These are phyloP conservation scores for Corinectria fuckeliana DNA, from an alignment of 2,329 filamentous ascomycete species.

Conservation along the genomic window DNA sequence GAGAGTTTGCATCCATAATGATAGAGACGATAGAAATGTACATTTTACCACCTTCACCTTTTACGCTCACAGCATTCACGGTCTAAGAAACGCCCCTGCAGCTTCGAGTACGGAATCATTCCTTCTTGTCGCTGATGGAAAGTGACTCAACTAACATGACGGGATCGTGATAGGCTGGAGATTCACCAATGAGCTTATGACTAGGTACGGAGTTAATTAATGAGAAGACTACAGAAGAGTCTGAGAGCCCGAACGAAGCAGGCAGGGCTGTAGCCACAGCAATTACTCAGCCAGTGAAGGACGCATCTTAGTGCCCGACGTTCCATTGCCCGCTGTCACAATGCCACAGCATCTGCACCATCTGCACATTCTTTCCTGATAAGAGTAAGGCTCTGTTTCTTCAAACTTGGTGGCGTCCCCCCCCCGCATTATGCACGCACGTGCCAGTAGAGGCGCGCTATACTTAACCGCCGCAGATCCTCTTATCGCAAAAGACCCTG, in stretches of 20 bases:
- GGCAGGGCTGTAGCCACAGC: background rate
- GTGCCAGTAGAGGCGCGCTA: slow-evolving; percentile 15
- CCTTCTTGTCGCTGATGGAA: no score
- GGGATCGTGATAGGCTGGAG: background rate
- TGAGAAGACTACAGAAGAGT: background rate
- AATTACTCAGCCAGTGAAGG: no score
- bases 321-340: background rate
- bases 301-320: no score
- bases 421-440: slow-evolving; percentile 21
- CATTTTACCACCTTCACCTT: background rate
- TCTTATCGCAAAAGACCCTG: slow-evolving; percentile 6
- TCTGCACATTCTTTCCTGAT: slow-evolving; percentile 8
- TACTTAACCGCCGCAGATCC: slow-evolving; percentile 11
- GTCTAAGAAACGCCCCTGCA: background rate
- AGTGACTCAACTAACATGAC: no score
- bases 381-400: slow-evolving; percentile 1
- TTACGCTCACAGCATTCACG: background rate
- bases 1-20: slow-evolving; percentile 4
- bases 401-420: slow-evolving; percentile 1
- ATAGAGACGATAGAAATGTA: slow-evolving; percentile 15
- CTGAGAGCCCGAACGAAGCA: background rate
- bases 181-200: background rate
- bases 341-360: background rate
- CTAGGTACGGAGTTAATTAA: background rate
- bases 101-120: background rate